These are phyloP conservation scores for Wilcoxina mikolae DNA, from an alignment of 495 filamentous ascomycete species.

Conservation along the genomic window DNA sequence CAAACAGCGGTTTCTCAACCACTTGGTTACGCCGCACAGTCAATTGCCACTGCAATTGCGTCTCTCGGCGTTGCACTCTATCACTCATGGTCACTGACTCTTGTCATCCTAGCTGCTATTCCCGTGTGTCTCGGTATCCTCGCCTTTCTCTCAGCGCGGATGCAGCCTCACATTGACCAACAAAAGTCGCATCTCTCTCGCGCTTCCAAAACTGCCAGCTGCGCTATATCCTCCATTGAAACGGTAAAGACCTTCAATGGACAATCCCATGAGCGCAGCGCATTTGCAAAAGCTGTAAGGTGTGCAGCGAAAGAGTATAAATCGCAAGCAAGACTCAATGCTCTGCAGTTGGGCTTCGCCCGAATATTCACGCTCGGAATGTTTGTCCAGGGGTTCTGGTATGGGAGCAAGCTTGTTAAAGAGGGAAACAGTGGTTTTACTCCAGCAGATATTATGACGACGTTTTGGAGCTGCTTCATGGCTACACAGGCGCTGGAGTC, in stretches of 20 bases:
- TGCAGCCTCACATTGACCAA: slow-evolving; percentile 49
- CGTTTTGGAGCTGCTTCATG: slow-evolving; percentile 67
- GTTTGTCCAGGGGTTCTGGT: slow-evolving; percentile 89
- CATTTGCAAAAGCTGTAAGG: slow-evolving; percentile 45
- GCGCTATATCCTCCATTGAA: slow-evolving; percentile 59
- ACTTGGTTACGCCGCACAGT: slow-evolving; percentile 52
- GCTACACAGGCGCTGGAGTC: slow-evolving; percentile 59
- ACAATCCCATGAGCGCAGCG: slow-evolving; percentile 49
- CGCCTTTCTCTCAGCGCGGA: slow-evolving; percentile 40
- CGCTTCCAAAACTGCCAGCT: slow-evolving; percentile 59
- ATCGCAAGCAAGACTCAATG: slow-evolving; percentile 49
- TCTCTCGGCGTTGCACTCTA: slow-evolving; percentile 58
- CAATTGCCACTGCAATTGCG: slow-evolving; percentile 43
- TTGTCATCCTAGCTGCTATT: slow-evolving; percentile 65
- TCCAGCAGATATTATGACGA: slow-evolving; percentile 61
- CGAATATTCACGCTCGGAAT: slow-evolving; percentile 61
- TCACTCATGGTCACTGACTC: slow-evolving; percentile 69
- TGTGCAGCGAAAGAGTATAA: slow-evolving; percentile 50
- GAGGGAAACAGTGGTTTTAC: slow-evolving; percentile 35
- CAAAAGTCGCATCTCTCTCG: slow-evolving; percentile 54
- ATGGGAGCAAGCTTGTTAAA: slow-evolving; percentile 53
- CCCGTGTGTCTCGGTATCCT: slow-evolving; percentile 51
- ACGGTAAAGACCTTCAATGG: slow-evolving; percentile 81
- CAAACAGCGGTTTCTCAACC: slow-evolving; percentile 67
- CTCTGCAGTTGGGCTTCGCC: slow-evolving; percentile 54